Base-by-base conservation (phyloP, 2,329 filamentous ascomycete genomes). In the Neofusicoccum sp. region DNA sequence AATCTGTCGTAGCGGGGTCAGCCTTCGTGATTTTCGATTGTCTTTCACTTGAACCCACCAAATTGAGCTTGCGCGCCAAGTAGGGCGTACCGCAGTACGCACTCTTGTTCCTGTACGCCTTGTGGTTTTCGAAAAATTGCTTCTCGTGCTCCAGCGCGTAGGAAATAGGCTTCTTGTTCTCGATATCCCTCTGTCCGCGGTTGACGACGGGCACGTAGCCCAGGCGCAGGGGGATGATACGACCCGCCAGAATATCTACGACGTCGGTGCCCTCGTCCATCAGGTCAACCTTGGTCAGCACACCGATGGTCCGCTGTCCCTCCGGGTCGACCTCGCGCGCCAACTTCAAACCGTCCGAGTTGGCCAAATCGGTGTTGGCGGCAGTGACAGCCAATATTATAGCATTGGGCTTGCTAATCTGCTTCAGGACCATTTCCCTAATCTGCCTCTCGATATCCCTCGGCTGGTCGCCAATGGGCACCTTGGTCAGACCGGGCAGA, bases 191-290 rank as follows among this genome's bases (percentile, higher is more conserved):
- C 79, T 99, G 95, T 51, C 95, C 95, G 79, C 95, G 86, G 82
- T 99, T 99, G 73, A 99, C 95, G 16, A 99, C 95, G 16, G 95
- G 95, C 24, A 99, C 91, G 73, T 99, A 99, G 68, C 95, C 95
- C 67, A 99, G 80, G 64, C 95, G 87, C 68, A 99, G 82, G 40
- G 95, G 95, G 75, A 99, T 99, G 75, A 99, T 96, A 70, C 95
- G 89, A 63, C 96, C 96, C 66, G 95, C 96, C 71, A 99, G 83
- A 80, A 99, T 99, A 78, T 99, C 95, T 67, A 99, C 93, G 43
- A 98, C 95, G 72, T 99, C 95, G 58, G 95, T 99, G 60, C 95
- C 95, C 28, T 96, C 91, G 76, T 99, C 95, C 95, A 99, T 99
- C 73, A 99, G 79, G 79, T 99, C 95, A 63, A 99, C 93, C 84